Evolutionary conservation across 305 asterid species (phyloP), one percentile per base, ranked within the genome.

Genomic region (Fraxinus xanthoxyloides): DNA sequence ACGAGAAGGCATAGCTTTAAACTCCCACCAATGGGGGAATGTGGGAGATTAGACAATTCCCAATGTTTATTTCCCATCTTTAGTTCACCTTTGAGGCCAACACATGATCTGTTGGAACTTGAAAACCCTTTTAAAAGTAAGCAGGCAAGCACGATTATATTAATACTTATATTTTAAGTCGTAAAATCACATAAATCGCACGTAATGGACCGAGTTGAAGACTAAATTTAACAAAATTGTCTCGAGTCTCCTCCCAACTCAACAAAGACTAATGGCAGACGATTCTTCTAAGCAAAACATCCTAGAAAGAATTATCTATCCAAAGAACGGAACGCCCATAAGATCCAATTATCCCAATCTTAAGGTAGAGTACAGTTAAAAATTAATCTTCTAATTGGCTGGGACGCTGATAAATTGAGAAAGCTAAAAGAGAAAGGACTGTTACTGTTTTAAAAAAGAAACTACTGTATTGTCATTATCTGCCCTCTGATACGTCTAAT

Each of bases 401-500:
- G 1, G 46, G 2, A 8, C 3, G n/a, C 21, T 48, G 23, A 72
- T 38, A 13, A 9, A 26, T 23, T 38, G 72, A 32, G 77, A 77
- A 63, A 75, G 82, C 56, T 83, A 75, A 82, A 79, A 46, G 77
- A 76, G 69, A 74, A 77, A 75, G 78, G 85, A 85, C 43, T 26
- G 72, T 81, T 56, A 81, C 79, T 79, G 80, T 78, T 56, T 31
- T 81, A 82, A 79, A 80, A 79, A 80, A 59, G 78, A 30, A 77
- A 77, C 38, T 72, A 83, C 80, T 80, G 87, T 82, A 80, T 51
- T 84, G 92, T 79, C 82, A 85, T 56, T 10, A 6, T 85, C 82
- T 79, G 84, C 35, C 69, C 24, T 80, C 74, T 82, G 92, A 85
- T 31, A 85, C n/a, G 95, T 91, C 93, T 85, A 88, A 88, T 89